Evolutionary conservation across 2,329 filamentous ascomycete species (phyloP), one percentile per base, ranked within the genome.

Genomic region (Dothidotthia symphoricarpi): DNA sequence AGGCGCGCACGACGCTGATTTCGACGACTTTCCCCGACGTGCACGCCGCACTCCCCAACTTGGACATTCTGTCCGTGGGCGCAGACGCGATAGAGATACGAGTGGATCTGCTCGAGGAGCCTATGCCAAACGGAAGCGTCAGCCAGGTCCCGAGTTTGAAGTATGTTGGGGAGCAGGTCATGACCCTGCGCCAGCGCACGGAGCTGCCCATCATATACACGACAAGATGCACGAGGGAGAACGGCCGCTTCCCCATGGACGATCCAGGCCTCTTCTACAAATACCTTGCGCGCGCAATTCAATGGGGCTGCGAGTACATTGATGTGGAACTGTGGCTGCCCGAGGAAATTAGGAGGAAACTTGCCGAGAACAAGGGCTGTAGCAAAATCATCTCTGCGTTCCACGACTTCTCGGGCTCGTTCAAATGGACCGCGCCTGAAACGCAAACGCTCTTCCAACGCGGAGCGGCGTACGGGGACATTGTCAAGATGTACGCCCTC

Each of bases 151-250:
- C 88, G 3, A 91, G 86, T 60, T 66, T 93, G 51, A 84, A 83
- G 60, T 93, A 93, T 64, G 86, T 94, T 8, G 88, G 87, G 17
- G 82, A 91, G 64, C 88, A 94, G 66, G 76, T 95, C 39, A 90
- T 91, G 86, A 71, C 88, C 2, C 68, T 95, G 44, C 81, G 88
- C 16, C 87, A 93, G 65, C 80, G 86, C 47, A 93, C 87, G 0
- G 88, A 94, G 57, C 72, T 95, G 28, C 88, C 88, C n/a, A 88
- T 95, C 60, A 89, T 94, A 39, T 91, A 91, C 62, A 94, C 88
- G 0, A 90, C 85, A 0, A 77, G 88, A 51, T 93, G 88, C 62
- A 88, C 81, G 2, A 80, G 77, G 19, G 88, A 94, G 59, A 93
- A 91, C 57, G 88, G 88, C 22, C 81, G 81, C 16, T 94, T 93